Percentiles rank a stretch among this genome's conserved stretches.
Conservation (phyloP, 177 flowering plant genomes). For the Tripterygium wilfordii region DNA sequence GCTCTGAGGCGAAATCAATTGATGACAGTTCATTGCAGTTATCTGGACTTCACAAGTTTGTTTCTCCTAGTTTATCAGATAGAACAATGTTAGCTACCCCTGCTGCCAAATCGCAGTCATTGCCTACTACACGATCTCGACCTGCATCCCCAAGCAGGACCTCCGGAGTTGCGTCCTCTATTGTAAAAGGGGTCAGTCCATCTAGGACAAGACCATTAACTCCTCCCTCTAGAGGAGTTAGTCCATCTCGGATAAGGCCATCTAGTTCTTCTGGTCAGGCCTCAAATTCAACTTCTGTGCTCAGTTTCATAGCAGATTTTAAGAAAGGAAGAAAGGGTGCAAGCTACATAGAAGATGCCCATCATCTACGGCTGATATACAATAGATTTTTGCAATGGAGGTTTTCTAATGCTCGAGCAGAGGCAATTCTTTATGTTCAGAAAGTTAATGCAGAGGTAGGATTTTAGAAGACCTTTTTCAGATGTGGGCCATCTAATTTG, state of each 20-base stretch:
- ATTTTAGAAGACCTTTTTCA: no score
- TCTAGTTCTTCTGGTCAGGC: conserved; percentile 41
- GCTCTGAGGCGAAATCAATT: conserved; percentile 20
- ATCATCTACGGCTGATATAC: conserved; percentile 69
- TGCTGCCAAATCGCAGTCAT: conserved; percentile 46
- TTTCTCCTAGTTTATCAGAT: conserved; percentile 36
- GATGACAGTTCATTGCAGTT: conserved; percentile 25
- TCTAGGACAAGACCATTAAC: conserved; percentile 54
- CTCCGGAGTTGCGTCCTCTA: conserved; percentile 21
- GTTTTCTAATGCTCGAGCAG: conserved; percentile 70
- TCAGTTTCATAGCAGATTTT: conserved; percentile 71
- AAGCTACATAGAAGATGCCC: conserved; percentile 82
- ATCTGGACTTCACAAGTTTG: conserved; percentile 18
- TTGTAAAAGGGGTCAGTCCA: conserved; percentile 67
- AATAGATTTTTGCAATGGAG: conserved; percentile 90
- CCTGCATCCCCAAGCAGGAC: conserved; percentile 57
- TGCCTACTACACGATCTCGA: conserved; percentile 40
- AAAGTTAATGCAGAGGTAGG: conserved; percentile 74
- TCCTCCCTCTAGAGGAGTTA: conserved; percentile 46
- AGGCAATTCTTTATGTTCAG: conserved; percentile 52
- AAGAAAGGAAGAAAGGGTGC: conserved; percentile 71
- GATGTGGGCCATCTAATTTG: no score
- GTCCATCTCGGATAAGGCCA: conserved; percentile 55
- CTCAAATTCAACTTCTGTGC: conserved; percentile 62
- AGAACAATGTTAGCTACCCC: conserved; percentile 21